Evolutionary conservation across 2,329 filamentous ascomycete genomes (phyloP).

Genomic region (Colletotrichum karsti): DNA sequence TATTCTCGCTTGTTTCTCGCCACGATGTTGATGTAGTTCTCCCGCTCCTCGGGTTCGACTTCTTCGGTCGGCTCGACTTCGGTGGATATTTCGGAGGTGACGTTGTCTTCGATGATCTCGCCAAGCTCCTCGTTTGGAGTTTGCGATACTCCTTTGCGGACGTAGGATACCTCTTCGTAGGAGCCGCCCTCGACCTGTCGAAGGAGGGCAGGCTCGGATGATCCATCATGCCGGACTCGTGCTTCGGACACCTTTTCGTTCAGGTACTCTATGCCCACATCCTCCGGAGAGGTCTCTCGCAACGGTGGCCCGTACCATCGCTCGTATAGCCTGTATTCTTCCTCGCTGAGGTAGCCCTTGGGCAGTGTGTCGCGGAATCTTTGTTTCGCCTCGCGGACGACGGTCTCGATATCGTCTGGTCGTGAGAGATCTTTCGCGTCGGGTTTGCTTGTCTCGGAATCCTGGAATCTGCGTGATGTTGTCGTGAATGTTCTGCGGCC

Average conservation of each 20-base stretch:
- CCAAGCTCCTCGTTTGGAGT: neutral
- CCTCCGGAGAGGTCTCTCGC: constrained; percentile 66
- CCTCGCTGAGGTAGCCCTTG: constrained; percentile 70
- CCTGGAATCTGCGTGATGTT: neutral
- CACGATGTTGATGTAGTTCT: constrained; percentile 54
- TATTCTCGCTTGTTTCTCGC: constrained; percentile 65
- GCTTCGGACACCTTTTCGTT: constrained; percentile 1
- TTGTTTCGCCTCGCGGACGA: constrained; percentile 77
- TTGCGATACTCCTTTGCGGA: neutral
- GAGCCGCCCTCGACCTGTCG: constrained; percentile 63
- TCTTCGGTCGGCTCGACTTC: constrained; percentile 47
- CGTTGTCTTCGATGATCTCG: neutral
- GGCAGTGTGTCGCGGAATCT: constrained; percentile 82
- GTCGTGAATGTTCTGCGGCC: constrained; percentile 9
- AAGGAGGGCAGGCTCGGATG: constrained; percentile 50
- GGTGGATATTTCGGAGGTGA: constrained; percentile 16
- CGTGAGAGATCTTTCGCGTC: constrained; percentile 31
- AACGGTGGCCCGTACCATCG: constrained; percentile 82
- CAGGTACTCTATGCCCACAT: constrained; percentile 58
- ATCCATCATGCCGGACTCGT: neutral
- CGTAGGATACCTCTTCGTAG: constrained; percentile 69
- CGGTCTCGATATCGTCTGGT: constrained; percentile 60
- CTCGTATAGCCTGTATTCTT: constrained; percentile 80
- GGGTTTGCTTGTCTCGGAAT: neutral
- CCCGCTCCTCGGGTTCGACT: constrained; percentile 47